Evolutionary conservation across 2,329 filamentous ascomycete species (phyloP).

Genomic region (Didymella glomerata): DNA sequence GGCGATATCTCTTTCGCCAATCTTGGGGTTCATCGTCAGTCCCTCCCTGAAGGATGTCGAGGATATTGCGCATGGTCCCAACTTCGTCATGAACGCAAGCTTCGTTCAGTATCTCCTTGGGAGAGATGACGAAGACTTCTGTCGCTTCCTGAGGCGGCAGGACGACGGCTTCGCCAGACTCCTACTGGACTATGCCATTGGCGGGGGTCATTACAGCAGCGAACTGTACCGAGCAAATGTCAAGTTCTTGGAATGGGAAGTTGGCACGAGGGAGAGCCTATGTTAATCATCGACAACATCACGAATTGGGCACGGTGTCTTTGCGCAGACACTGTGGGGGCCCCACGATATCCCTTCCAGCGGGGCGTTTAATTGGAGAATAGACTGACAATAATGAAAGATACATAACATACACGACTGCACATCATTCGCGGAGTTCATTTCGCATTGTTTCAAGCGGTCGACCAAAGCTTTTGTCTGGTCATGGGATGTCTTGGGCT

Average conservation of each 20-base stretch:
- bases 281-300: neutral
- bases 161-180: conserved; percentile 29
- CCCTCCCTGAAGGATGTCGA: conserved; percentile 33
- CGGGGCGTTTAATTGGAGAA: neutral
- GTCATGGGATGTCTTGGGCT: neutral
- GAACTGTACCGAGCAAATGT: conserved; percentile 31
- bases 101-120: conserved; percentile 33
- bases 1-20: conserved; percentile 20
- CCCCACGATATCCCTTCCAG: neutral
- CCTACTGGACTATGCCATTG: conserved; percentile 34
- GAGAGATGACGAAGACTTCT: conserved; percentile 30
- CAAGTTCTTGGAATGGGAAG: conserved; percentile 36
- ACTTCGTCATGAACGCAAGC: conserved; percentile 33
- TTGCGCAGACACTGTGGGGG: neutral
- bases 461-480: neutral
- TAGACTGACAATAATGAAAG: neutral
- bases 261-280: conserved; percentile 31
- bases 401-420: neutral
- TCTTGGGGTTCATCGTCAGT: conserved; percentile 28
- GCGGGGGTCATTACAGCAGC: conserved; percentile 27
- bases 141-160: conserved; percentile 34
- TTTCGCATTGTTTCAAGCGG: neutral
- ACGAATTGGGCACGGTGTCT: neutral
- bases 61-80: conserved; percentile 22
- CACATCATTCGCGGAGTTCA: neutral